Evolutionary conservation across 2,329 filamentous ascomycete genomes (phyloP).

Genomic region (Pseudopyricularia javanii): DNA sequence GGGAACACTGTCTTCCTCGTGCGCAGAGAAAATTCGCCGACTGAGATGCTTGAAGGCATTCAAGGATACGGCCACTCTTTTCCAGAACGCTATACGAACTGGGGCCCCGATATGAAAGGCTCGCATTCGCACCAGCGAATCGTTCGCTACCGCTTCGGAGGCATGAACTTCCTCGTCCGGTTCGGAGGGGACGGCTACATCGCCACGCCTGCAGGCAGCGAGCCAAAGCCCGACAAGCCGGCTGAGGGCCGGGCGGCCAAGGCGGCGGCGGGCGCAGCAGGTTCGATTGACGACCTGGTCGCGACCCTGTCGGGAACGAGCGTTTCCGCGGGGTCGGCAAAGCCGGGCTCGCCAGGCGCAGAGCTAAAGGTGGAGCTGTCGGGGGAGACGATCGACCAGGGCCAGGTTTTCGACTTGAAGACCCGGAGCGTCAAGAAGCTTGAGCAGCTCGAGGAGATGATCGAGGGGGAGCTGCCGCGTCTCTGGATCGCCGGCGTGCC

Average conservation of each 20-base stretch:
- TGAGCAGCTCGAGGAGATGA: slow-evolving; percentile 13
- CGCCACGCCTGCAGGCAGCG: slow-evolving; percentile 1
- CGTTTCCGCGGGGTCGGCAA: not conserved
- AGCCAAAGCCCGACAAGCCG: not conserved
- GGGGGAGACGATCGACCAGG: slow-evolving; percentile 17
- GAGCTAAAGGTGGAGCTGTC: slow-evolving; percentile 7
- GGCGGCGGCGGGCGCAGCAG: not conserved
- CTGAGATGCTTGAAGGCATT: slow-evolving; percentile 40
- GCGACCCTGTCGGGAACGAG: not conserved
- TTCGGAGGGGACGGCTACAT: slow-evolving; percentile 48
- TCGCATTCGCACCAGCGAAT: slow-evolving; percentile 53
- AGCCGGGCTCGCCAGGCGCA: not conserved
- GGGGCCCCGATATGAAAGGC: slow-evolving; percentile 37
- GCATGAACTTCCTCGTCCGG: slow-evolving; percentile 36
- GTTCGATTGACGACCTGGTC: not conserved
- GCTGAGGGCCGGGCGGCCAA: not conserved
- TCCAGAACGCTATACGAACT: slow-evolving; percentile 52
- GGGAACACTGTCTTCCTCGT: slow-evolving; percentile 48
- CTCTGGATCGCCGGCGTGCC: slow-evolving; percentile 27
- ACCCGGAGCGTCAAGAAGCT: slow-evolving; percentile 20
- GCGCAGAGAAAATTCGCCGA: slow-evolving; percentile 47
- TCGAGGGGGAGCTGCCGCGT: slow-evolving; percentile 24
- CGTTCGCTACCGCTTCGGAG: slow-evolving; percentile 44
- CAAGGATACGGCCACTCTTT: slow-evolving; percentile 55
- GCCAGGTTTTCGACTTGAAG: slow-evolving; percentile 28